phyloP scores from a whole-genome alignment of 352 stramenopile species.

The Pythium apleroticum region DNA sequence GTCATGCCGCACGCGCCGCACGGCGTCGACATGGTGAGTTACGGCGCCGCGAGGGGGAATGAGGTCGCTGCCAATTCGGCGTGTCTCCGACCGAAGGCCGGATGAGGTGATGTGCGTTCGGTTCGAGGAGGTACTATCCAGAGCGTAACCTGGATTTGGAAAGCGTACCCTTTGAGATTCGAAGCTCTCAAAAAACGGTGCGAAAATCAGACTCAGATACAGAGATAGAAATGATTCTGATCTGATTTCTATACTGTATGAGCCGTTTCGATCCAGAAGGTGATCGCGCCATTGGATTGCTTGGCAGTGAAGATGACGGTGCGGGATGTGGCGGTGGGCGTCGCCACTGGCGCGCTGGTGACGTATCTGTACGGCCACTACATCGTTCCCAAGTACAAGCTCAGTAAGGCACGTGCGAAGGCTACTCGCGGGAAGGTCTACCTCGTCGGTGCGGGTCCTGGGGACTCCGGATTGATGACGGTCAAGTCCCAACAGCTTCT shows the following conservation, averaged over 20 bases:
- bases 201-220: background rate
- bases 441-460: conserved; percentile 59
- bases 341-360: conserved; percentile 43
- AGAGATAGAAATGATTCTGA: background rate
- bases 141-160: background rate
- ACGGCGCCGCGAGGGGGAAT: background rate
- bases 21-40: conserved; percentile 23
- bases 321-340: conserved; percentile 47
- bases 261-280: background rate
- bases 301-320: conserved; percentile 24
- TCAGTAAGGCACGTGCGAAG: conserved; percentile 29
- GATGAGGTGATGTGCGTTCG: conserved; percentile 1
- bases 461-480: conserved; percentile 57
- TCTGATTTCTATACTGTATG: background rate
- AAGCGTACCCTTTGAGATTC: background rate
- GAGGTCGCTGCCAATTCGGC: background rate
- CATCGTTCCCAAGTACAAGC: conserved; percentile 30
- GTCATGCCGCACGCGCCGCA: conserved; percentile 48
- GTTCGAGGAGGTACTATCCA: conserved; percentile 10
- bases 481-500: conserved; percentile 50
- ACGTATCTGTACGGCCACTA: conserved; percentile 35
- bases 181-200: conserved; percentile 16
- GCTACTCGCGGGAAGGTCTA: conserved; percentile 48
- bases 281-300: background rate
- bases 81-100: background rate